phyloP scores from a whole-genome alignment of 345 rosid genomes.

The Eucalyptus marginata region DNA sequence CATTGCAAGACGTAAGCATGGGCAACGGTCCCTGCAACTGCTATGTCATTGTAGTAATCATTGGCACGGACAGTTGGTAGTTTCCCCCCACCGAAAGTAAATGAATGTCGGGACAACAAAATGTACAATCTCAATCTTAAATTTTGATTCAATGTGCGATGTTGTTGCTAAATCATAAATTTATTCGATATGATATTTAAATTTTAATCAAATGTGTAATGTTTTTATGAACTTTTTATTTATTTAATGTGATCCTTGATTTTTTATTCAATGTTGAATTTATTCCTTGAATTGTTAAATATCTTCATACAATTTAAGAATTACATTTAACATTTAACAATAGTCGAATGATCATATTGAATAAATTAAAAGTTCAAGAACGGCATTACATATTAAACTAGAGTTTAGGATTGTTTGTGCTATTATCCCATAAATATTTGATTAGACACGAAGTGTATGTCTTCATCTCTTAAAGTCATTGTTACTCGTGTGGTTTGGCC shows the following conservation, averaged over 20 bases:
- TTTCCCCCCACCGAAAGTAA: not conserved
- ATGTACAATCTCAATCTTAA: accelerated
- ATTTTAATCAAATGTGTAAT: too few species aligned
- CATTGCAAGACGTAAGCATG: not conserved
- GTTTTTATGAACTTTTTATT: accelerated
- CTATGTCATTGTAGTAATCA: not conserved
- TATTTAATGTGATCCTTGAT: not conserved
- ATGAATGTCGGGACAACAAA: not conserved
- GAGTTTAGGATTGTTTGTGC: not conserved
- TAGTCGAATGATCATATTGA: not conserved
- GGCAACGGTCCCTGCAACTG: not conserved
- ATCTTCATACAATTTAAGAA: not conserved
- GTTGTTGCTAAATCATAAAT: accelerated
- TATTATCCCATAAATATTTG: too few species aligned
- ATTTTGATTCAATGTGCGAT: not conserved
- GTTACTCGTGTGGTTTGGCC: not conserved
- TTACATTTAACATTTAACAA: not conserved
- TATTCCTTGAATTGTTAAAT: not conserved
- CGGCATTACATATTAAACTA: accelerated
- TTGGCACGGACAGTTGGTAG: not conserved
- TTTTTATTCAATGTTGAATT: not conserved
- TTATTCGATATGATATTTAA: too few species aligned
- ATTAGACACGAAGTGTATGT: not conserved
- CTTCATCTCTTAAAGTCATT: not conserved
- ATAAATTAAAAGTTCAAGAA: too few species aligned